Evolutionary conservation across 768 basidiomycete species (phyloP).

Genomic region (Hericium erinaceus): DNA sequence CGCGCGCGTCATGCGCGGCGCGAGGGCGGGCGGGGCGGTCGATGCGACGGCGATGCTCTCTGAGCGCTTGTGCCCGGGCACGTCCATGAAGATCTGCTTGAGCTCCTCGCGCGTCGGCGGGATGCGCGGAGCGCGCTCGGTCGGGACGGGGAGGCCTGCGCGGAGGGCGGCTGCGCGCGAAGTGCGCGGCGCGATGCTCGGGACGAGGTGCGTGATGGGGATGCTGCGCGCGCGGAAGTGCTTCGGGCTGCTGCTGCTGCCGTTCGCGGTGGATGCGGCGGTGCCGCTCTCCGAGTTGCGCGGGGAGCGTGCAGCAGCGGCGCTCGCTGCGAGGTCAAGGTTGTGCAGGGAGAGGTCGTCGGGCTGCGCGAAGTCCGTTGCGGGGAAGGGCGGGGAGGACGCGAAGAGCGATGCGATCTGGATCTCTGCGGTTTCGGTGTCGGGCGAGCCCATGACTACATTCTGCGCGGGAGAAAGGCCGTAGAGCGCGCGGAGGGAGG

Average conservation of each 20-base stretch:
- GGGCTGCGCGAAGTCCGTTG: slow-evolving; percentile 48
- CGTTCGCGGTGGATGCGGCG: slow-evolving; percentile 32
- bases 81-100: slow-evolving; percentile 59
- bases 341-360: slow-evolving; percentile 23
- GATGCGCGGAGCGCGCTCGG: slow-evolving; percentile 33
- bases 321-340: slow-evolving; percentile 35
- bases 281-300: slow-evolving; percentile 19
- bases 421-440: slow-evolving; percentile 60
- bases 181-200: slow-evolving; percentile 69
- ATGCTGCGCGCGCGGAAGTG: slow-evolving; percentile 60
- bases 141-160: slow-evolving; percentile 39
- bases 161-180: slow-evolving; percentile 70
- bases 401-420: slow-evolving; percentile 74
- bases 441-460: slow-evolving; percentile 65
- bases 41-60: slow-evolving; percentile 64
- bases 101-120: slow-evolving; percentile 54
- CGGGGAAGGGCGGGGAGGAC: slow-evolving; percentile 75
- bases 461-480: slow-evolving; percentile 47
- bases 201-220: slow-evolving; percentile 49
- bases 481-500: slow-evolving; percentile 65
- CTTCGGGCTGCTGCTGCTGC: slow-evolving; percentile 25
- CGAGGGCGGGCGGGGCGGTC: slow-evolving; percentile 60
- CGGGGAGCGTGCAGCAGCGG: slow-evolving; percentile 35
- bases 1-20: slow-evolving; percentile 70
- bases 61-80: slow-evolving; percentile 74